Conservation (phyloP, 106 monocot species). For the Xerophyta viscosa region DNA sequence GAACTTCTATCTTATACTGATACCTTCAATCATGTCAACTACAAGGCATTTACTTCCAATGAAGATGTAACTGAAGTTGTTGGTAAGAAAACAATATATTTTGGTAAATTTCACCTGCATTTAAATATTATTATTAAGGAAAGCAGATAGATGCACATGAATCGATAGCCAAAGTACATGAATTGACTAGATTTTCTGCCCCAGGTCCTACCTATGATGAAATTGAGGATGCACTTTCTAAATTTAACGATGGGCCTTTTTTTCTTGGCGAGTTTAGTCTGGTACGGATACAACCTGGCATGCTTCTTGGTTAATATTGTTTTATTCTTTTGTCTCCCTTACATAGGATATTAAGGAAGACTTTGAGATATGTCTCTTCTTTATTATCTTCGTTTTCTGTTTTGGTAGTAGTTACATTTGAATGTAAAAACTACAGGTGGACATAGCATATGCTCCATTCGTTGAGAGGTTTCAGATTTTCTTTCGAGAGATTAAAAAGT, state of each 20-base stretch:
- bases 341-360: too few relatives aligned
- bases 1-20: constrained; percentile 61
- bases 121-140: too few relatives aligned
- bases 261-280: constrained; percentile 82
- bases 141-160: too few relatives aligned
- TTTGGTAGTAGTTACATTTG: not conserved
- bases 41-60: constrained; percentile 20
- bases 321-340: too few relatives aligned
- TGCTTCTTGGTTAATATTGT: too few relatives aligned
- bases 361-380: too few relatives aligned
- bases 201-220: constrained; percentile 61
- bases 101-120: too few relatives aligned
- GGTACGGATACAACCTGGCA: constrained; percentile 27
- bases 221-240: constrained; percentile 53
- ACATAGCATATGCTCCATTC: constrained; percentile 84
- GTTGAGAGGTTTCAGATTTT: constrained; percentile 67
- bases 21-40: constrained; percentile 29
- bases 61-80: constrained; percentile 48
- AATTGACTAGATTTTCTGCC: too few relatives aligned
- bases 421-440: constrained; percentile 40
- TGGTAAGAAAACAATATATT: constrained; percentile 40
- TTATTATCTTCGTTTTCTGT: too few relatives aligned
- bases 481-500: constrained; percentile 46
- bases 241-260: constrained; percentile 82
- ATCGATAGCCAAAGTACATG: too few relatives aligned